phyloP scores from a whole-genome alignment of 2,329 filamentous ascomycete species.

The Laburnicola sp. region DNA sequence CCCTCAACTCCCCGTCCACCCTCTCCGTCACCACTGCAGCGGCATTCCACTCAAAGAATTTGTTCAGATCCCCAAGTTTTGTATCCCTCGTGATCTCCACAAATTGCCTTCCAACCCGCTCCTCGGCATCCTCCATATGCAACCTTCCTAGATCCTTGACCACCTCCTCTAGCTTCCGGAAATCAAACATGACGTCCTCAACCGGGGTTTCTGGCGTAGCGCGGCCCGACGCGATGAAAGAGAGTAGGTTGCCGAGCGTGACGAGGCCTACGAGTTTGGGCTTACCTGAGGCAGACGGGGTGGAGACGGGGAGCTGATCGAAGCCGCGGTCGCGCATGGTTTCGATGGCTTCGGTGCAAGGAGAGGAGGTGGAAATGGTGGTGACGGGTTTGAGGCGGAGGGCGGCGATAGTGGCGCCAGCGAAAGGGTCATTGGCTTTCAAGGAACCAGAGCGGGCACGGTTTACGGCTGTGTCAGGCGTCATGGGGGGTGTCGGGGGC shows the following conservation, averaged over 20 bases:
- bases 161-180: conserved; percentile 82
- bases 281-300: conserved; percentile 58
- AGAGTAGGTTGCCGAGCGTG: conserved; percentile 91
- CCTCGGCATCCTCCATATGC: conserved; percentile 30
- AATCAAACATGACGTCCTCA: conserved; percentile 94
- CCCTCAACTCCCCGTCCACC: conserved; percentile 65
- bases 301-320: conserved; percentile 90
- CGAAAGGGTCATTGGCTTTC: conserved; percentile 66
- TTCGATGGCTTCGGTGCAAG: conserved; percentile 88
- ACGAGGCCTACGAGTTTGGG: conserved; percentile 85
- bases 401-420: conserved; percentile 75
- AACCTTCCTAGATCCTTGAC: conserved; percentile 69
- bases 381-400: conserved; percentile 93
- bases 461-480: conserved; percentile 35
- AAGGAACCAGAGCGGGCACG: conserved; percentile 45
- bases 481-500: conserved; percentile 57
- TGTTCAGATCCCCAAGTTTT: conserved; percentile 76
- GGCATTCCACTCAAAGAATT: conserved; percentile 98
- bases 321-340: conserved; percentile 98
- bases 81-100: conserved; percentile 95
- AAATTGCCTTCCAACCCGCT: conserved; percentile 63
- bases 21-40: conserved; percentile 91
- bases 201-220: conserved; percentile 75
- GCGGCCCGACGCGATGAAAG: conserved; percentile 82
- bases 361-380: conserved; percentile 70